Conservation (phyloP, 2,329 filamentous ascomycete species). For the Alternaria gansuensis region DNA sequence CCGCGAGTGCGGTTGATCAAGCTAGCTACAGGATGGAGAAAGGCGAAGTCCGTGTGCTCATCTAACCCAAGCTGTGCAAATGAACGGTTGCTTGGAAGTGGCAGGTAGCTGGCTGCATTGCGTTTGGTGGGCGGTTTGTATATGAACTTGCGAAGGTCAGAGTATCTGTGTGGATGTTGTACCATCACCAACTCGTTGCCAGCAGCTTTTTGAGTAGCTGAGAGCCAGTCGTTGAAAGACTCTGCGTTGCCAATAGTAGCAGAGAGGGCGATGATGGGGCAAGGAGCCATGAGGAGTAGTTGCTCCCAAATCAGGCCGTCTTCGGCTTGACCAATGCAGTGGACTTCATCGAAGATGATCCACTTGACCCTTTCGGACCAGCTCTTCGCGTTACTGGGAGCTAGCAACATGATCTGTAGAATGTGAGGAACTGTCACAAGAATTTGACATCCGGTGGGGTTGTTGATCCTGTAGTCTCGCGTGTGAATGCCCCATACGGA, state of each 20-base stretch:
- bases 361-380: slow-evolving; percentile 75
- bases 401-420: slow-evolving; percentile 75
- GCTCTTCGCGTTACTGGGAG: slow-evolving; percentile 71
- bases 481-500: slow-evolving; percentile 84
- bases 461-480: slow-evolving; percentile 77
- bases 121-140: slow-evolving; percentile 62
- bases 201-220: slow-evolving; percentile 68
- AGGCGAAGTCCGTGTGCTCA: slow-evolving; percentile 61
- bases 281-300: slow-evolving; percentile 75
- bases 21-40: slow-evolving; percentile 72
- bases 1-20: slow-evolving; percentile 69
- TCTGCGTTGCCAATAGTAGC: slow-evolving; percentile 80
- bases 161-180: slow-evolving; percentile 74
- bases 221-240: slow-evolving; percentile 75
- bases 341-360: slow-evolving; percentile 85
- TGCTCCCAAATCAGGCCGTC: slow-evolving; percentile 84
- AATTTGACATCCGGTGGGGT: slow-evolving; percentile 75
- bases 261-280: slow-evolving; percentile 80
- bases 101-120: slow-evolving; percentile 58
- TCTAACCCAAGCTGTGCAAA: slow-evolving; percentile 60
- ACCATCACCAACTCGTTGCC: slow-evolving; percentile 73
- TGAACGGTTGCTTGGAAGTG: slow-evolving; percentile 53
- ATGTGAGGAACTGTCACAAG: slow-evolving; percentile 81
- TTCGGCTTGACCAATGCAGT: slow-evolving; percentile 79
- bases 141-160: slow-evolving; percentile 78